Percentiles rank a stretch among this genome's conserved stretches.
These are phyloP conservation scores for Seminavis robusta DNA, from an alignment of 108 stramenopile species.

Conservation along the genomic window DNA sequence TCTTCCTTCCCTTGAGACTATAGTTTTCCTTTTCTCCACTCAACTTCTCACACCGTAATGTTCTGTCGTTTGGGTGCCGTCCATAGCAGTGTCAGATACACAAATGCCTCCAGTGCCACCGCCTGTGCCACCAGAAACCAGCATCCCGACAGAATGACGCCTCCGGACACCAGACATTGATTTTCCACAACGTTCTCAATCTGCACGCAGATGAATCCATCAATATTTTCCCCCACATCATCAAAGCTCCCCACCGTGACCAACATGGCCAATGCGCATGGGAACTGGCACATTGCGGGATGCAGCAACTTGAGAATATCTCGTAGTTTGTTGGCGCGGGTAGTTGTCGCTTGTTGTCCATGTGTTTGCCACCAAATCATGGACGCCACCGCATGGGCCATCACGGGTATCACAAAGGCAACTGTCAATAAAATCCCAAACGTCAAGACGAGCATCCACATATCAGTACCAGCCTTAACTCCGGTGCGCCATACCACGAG, in stretches of 20 bases:
- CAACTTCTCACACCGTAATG: too few relatives aligned
- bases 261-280: slow-evolving; percentile 23
- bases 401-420: slow-evolving; percentile 22
- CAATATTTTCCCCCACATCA: background rate
- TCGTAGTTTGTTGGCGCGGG: too few relatives aligned
- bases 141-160: slow-evolving; percentile 13
- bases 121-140: slow-evolving; percentile 39
- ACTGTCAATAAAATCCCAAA: slow-evolving; percentile 11
- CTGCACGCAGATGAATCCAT: slow-evolving; percentile 6
- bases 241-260: slow-evolving; percentile 14
- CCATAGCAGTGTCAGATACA: slow-evolving; percentile 20
- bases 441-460: slow-evolving; percentile 17
- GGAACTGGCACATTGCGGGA: slow-evolving; percentile 20
- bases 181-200: slow-evolving; percentile 22
- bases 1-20: too few relatives aligned
- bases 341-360: background rate
- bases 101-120: slow-evolving; percentile 33
- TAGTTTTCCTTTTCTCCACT: too few relatives aligned
- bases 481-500: slow-evolving; percentile 17
- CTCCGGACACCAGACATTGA: slow-evolving; percentile 25
- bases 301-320: too few relatives aligned
- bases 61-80: background rate
- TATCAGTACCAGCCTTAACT: slow-evolving; percentile 20
- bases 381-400: slow-evolving; percentile 19
- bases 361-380: slow-evolving; percentile 7